Percentiles rank a stretch among this genome's conserved stretches.
phyloP scores from a whole-genome alignment of 1,284 basidiomycete species.

The Trametes versicolor region DNA sequence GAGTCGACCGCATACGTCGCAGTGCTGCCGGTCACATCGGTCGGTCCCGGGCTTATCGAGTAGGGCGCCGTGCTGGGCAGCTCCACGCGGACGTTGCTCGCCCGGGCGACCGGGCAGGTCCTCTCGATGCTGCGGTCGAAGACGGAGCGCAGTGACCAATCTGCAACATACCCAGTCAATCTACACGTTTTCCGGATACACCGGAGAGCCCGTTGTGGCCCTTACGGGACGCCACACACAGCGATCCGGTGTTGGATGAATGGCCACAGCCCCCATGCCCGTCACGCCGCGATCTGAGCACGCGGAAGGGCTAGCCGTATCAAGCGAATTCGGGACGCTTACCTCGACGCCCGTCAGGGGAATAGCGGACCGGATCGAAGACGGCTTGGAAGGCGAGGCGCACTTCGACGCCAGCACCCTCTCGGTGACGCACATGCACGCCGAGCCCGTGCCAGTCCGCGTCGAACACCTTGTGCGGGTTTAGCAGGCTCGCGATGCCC shows the following conservation, averaged over 20 bases:
- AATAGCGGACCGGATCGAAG: slow-evolving; percentile 77
- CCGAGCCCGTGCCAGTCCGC: slow-evolving; percentile 91
- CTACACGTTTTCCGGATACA: slow-evolving; percentile 14
- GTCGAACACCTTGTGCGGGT: slow-evolving; percentile 88
- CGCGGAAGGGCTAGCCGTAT: slow-evolving; percentile 3
- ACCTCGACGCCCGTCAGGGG: slow-evolving; percentile 66
- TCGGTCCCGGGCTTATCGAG: slow-evolving; percentile 60
- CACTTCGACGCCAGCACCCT: slow-evolving; percentile 67
- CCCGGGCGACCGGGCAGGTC: slow-evolving; percentile 66
- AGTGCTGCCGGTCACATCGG: slow-evolving; percentile 41
- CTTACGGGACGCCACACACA: background rate
- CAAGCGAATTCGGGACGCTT: slow-evolving; percentile 28
- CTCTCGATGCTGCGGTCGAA: slow-evolving; percentile 76
- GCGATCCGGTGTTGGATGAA: background rate
- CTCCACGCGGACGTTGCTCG: slow-evolving; percentile 61
- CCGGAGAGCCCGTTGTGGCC: slow-evolving; percentile 8
- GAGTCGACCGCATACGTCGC: slow-evolving; percentile 61
- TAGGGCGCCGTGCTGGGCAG: slow-evolving; percentile 55
- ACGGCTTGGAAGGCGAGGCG: slow-evolving; percentile 85
- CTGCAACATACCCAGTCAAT: slow-evolving; percentile 43
- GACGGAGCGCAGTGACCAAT: slow-evolving; percentile 82
- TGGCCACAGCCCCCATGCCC: background rate
- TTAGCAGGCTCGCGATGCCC: slow-evolving; percentile 87
- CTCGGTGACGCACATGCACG: slow-evolving; percentile 74
- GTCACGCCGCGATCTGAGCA: slow-evolving; percentile 9